Base-by-base conservation (phyloP, 352 stramenopile species). In the Pseudoperonospora humuli region DNA sequence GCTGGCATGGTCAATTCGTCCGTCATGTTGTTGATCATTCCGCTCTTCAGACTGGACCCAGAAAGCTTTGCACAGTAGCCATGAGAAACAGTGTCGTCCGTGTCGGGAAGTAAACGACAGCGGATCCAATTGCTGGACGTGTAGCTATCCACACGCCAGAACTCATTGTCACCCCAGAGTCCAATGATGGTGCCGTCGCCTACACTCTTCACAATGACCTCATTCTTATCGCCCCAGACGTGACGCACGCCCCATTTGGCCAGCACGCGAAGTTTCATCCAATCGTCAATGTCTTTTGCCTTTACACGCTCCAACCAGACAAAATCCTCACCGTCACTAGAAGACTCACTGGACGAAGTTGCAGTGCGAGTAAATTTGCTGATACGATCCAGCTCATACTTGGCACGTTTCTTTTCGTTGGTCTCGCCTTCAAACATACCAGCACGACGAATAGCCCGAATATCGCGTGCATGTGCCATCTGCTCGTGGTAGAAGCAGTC, bases 71-170 rank as follows among this genome's bases (percentile, higher is more conserved):
- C 54, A n/a, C 29, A 33, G 42, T 69, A 84, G 26, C 72, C 58
- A 33, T 67, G 60, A 28, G 70, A 61, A 41, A 72, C 57, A 25
- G 75, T 84, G 44, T 89, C 76, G 41, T 89, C 74, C 0, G 76
- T 89, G 34, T 92, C 79, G 1, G 79, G 79, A 7, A 92, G 49
- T 15, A 92, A 42, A n/a, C 79, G 76, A 47, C 75, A 86, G 9
- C 79, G 79, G 21, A 89, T 86, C 76, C 76, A 92, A 33, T 92
- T 92, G 49, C 76, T 89, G 5, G 79, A 92, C n/a, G 79, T 92
- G 42, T 89, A 92, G 15, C 67, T 76, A 48, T 92, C 79, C 11
- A 92, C 45, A 34, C 77, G 66, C 79, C 76, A 92, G 20, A 83
- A 89, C 37, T 85, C 74, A 26, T 86, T 86, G 23, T 82, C 68